These are phyloP conservation scores for Roridomyces roridus DNA, from an alignment of 768 basidiomycete species.

Conservation along the genomic window DNA sequence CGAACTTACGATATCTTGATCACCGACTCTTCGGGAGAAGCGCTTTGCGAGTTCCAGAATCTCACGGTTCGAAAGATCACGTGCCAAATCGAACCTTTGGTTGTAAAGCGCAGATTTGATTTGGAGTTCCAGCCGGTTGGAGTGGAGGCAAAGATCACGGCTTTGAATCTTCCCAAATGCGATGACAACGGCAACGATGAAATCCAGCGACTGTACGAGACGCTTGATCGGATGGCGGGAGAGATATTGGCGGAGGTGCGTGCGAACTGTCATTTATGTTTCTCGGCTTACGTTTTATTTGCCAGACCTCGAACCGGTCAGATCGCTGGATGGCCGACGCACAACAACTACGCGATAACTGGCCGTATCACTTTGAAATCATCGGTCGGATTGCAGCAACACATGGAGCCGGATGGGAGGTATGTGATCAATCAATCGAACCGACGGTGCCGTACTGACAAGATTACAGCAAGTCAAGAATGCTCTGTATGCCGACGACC, in stretches of 20 bases:
- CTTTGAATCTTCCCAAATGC: neutral
- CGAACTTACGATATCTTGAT: slow-evolving; percentile 12
- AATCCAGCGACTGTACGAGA: neutral
- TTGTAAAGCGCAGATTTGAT: slow-evolving; percentile 9
- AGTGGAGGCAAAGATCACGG: neutral
- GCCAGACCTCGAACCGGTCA: too few species aligned
- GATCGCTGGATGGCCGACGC: too few species aligned
- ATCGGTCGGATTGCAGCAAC: neutral
- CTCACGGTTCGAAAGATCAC: slow-evolving; percentile 6
- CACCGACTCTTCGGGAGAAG: slow-evolving; percentile 2
- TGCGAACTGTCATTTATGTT: too few species aligned
- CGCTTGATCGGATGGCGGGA: neutral
- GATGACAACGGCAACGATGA: neutral
- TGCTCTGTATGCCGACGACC: slow-evolving; percentile 5
- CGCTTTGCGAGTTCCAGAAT: slow-evolving; percentile 3
- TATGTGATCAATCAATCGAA: neutral
- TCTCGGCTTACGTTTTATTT: neutral
- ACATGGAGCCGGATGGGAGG: neutral
- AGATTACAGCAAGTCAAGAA: neutral
- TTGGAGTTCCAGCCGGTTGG: slow-evolving; percentile 8
- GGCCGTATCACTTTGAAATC: slow-evolving; percentile 5
- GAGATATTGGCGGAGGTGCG: neutral
- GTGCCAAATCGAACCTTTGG: neutral
- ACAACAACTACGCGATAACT: neutral
- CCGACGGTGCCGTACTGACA: neutral